Conservation (phyloP, 73 alveolate genomes). For the Symbiodinium natans region DNA sequence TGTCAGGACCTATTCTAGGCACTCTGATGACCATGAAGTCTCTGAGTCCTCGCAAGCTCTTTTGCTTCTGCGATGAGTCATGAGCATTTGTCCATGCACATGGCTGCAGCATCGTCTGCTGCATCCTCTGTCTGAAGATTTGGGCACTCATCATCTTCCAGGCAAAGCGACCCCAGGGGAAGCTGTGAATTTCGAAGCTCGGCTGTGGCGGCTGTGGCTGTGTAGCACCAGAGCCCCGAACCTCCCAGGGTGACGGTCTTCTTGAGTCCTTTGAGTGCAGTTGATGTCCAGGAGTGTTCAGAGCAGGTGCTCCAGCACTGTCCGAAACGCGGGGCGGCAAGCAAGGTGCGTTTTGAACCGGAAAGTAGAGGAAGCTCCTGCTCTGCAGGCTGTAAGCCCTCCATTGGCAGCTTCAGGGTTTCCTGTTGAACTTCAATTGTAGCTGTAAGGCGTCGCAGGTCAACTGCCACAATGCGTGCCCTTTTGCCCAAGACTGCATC, state of each 20-base stretch:
- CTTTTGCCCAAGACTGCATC: background rate
- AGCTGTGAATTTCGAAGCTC: background rate
- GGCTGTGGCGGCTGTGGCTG: background rate
- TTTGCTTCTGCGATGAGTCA: too few relatives aligned
- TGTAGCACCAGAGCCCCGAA: conserved; percentile 29
- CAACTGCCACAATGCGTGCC: background rate
- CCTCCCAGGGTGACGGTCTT: conserved; percentile 27
- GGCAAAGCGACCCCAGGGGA: background rate
- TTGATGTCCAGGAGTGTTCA: background rate
- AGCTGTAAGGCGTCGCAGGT: background rate
- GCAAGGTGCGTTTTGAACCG: background rate
- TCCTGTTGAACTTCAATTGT: background rate
- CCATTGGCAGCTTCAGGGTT: background rate
- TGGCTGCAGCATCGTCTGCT: background rate
- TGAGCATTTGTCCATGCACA: conserved; percentile 12
- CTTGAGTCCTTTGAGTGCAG: conserved; percentile 8
- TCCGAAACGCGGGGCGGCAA: conserved; percentile 30
- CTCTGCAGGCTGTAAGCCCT: background rate
- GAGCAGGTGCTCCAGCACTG: conserved; percentile 59
- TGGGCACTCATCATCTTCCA: conserved; percentile 66
- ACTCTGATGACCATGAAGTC: too few relatives aligned
- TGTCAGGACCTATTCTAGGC: too few relatives aligned
- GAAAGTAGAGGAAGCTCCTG: background rate
- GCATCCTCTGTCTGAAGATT: background rate
- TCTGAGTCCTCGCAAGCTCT: too few relatives aligned